phyloP scores from a whole-genome alignment of 202 grass and related monocot species.

The Setaria viridis region DNA sequence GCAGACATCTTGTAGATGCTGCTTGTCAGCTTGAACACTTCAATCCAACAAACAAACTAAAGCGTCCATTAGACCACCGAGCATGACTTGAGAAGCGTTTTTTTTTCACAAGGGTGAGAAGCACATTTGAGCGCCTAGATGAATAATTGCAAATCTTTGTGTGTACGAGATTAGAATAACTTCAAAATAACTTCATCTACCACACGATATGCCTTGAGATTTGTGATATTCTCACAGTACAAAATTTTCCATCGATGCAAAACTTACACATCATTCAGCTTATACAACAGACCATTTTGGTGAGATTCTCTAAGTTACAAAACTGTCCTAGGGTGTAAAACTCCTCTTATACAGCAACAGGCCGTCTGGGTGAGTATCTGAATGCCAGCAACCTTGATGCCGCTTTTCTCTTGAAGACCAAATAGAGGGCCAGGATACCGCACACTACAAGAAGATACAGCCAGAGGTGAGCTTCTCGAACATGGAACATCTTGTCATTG shows the following conservation, averaged over 20 bases:
- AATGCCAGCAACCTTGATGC: constrained; percentile 46
- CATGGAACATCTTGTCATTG: constrained; percentile 36
- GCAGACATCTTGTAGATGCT: too few species aligned
- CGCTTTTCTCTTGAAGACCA: constrained; percentile 66
- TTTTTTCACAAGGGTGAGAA: too few species aligned
- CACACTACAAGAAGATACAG: constrained; percentile 57
- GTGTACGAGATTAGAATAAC: too few species aligned
- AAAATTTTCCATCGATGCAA: not conserved
- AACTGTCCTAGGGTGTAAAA: not conserved
- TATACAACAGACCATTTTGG: constrained; percentile 8
- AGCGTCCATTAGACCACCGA: too few species aligned
- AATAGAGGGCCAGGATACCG: constrained; percentile 55
- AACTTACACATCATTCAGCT: not conserved
- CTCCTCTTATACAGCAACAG: constrained; percentile 52
- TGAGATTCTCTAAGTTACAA: constrained; percentile 4
- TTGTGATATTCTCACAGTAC: not conserved
- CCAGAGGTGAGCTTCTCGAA: constrained; percentile 56
- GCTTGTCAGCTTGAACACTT: too few species aligned
- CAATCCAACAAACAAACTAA: too few species aligned
- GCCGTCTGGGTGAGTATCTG: constrained; percentile 50
- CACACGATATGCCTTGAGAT: not conserved
- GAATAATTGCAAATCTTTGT: too few species aligned
- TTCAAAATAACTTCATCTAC: too few species aligned
- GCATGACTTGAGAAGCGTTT: too few species aligned
- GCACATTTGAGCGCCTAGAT: too few species aligned